A percentile compares a stretch with the other conserved stretches of the same genome.
phyloP scores from a whole-genome alignment of 306 rosid genomes.

The Trichosanthes cucumerina region DNA sequence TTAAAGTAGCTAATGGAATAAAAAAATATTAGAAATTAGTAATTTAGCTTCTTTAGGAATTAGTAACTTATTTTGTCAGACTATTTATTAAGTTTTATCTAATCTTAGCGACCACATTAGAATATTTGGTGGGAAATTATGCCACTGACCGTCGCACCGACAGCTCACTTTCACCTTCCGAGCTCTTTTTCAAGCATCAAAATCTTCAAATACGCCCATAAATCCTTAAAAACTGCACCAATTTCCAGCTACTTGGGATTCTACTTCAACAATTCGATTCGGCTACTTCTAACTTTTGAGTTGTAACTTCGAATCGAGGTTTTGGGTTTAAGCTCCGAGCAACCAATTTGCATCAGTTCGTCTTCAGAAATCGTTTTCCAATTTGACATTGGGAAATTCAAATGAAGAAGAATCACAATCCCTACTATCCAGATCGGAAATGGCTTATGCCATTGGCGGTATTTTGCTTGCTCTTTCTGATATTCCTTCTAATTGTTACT shows the following conservation, averaged over 20 bases:
- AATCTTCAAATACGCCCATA: not conserved
- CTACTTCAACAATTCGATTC: not conserved
- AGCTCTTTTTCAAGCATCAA: not conserved
- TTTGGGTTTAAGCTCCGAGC: not conserved
- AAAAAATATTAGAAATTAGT: too few relatives aligned
- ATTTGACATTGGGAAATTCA: not conserved
- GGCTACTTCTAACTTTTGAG: not conserved
- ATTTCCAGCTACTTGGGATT: not conserved
- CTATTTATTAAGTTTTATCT: too few relatives aligned
- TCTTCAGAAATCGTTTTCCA: not conserved
- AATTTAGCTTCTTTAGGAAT: too few relatives aligned
- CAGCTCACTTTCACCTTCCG: conserved; percentile 4
- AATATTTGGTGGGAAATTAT: too few relatives aligned
- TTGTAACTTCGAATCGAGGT: not conserved
- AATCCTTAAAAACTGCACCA: not conserved
- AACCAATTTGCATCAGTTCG: not conserved
- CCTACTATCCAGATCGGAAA: conserved; percentile 27
- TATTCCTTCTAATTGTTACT: conserved; percentile 24
- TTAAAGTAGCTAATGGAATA: too few relatives aligned
- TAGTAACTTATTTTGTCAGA: too few relatives aligned
- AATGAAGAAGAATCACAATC: conserved; percentile 43
- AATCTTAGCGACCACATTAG: too few relatives aligned
- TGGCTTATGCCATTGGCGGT: conserved; percentile 33
- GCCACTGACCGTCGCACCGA: not conserved
- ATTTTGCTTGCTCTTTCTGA: conserved; percentile 23